phyloP scores from a whole-genome alignment of 2,329 filamentous ascomycete species.

The Malbranchea zuffiana region DNA sequence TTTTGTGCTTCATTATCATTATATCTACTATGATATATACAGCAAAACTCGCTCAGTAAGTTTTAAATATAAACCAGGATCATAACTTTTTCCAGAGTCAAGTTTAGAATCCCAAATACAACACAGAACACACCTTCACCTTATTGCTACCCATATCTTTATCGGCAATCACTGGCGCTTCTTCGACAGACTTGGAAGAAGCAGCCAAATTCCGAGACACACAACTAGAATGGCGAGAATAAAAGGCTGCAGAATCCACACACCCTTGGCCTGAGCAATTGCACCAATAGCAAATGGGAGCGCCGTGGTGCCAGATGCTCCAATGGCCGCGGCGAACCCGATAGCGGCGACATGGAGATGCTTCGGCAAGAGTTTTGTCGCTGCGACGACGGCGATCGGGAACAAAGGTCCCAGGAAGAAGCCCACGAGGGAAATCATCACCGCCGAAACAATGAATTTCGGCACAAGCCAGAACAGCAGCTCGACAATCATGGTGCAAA shows the following conservation, averaged over 20 bases:
- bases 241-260: conserved; percentile 51
- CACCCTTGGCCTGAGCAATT: conserved; percentile 45
- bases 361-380: conserved; percentile 61
- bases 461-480: conserved; percentile 75
- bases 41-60: no score
- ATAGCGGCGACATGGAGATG: conserved; percentile 69
- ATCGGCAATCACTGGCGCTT: conserved; percentile 9
- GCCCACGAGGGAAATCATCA: conserved; percentile 61
- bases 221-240: conserved; percentile 44
- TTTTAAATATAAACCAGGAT: no score
- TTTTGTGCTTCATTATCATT: no score
- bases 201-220: conserved; percentile 42
- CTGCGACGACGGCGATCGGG: conserved; percentile 60
- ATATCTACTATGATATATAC: no score
- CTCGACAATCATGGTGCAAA: conserved; percentile 52
- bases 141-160: no score
- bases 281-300: conserved; percentile 38
- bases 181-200: conserved; percentile 20
- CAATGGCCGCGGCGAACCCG: conserved; percentile 69
- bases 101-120: no score
- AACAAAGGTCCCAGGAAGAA: conserved; percentile 75
- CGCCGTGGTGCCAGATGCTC: conserved; percentile 53
- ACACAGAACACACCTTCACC: no score
- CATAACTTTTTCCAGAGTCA: no score
- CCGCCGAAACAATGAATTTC: conserved; percentile 59